Percentiles rank a stretch among this genome's conserved stretches.
phyloP scores from a whole-genome alignment of 768 basidiomycete species.

The Pleurotus eryngii region DNA sequence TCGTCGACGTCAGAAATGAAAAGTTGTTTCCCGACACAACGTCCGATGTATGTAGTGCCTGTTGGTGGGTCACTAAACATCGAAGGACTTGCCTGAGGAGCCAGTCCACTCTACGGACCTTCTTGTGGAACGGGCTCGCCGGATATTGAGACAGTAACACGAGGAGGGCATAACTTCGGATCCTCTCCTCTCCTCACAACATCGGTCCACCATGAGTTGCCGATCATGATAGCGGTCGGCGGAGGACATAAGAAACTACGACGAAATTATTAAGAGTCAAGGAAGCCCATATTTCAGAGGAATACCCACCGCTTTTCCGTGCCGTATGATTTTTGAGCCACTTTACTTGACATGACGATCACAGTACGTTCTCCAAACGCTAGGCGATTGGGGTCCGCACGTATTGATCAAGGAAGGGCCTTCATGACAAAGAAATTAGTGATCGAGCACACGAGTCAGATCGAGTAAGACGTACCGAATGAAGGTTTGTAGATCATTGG shows the following conservation, averaged over 20 bases:
- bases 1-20: constrained; percentile 95
- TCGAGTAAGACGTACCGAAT: constrained; percentile 52
- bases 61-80: constrained; percentile 72
- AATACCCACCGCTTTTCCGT: constrained; percentile 80
- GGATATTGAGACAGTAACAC: constrained; percentile 88
- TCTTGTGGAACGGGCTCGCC: constrained; percentile 86
- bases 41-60: constrained; percentile 87
- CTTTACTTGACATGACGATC: constrained; percentile 96
- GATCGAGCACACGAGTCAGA: constrained; percentile 7
- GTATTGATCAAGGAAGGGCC: constrained; percentile 83
- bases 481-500: constrained; percentile 76
- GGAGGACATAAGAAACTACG: constrained; percentile 86
- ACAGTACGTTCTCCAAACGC: constrained; percentile 92
- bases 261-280: constrained; percentile 14
- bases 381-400: constrained; percentile 76
- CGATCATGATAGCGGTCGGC: constrained; percentile 91
- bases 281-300: background rate
- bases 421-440: constrained; percentile 24
- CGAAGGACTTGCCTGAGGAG: constrained; percentile 79
- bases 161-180: constrained; percentile 70
- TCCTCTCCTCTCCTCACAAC: constrained; percentile 71
- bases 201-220: constrained; percentile 93
- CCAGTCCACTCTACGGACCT: constrained; percentile 85
- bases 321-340: constrained; percentile 96
- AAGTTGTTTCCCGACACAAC: constrained; percentile 90